phyloP scores from a whole-genome alignment of 768 basidiomycete genomes.

The Fomitopsis pulvina region DNA sequence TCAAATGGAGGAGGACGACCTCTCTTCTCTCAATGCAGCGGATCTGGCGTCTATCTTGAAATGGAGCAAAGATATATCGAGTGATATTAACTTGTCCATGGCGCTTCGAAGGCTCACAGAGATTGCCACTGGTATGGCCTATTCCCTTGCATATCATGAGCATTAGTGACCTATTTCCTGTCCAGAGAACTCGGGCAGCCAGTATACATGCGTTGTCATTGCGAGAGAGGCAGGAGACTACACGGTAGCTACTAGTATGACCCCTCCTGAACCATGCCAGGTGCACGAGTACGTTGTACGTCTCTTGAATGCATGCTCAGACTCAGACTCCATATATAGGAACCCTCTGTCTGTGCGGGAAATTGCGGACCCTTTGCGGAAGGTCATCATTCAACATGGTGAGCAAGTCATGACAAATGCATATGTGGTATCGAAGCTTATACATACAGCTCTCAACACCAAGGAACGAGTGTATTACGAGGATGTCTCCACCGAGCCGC shows the following conservation, averaged over 20 bases:
- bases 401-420: constrained; percentile 14
- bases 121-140: constrained; percentile 51
- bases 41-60: constrained; percentile 65
- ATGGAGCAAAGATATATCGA: constrained; percentile 71
- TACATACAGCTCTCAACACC: constrained; percentile 50
- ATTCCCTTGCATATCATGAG: background rate
- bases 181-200: constrained; percentile 58
- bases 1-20: constrained; percentile 44
- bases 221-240: constrained; percentile 67
- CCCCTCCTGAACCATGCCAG: constrained; percentile 50
- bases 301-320: background rate
- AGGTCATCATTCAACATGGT: constrained; percentile 65
- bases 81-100: constrained; percentile 61
- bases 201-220: constrained; percentile 63
- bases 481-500: constrained; percentile 57
- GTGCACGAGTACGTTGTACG: constrained; percentile 56
- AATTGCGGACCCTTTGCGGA: constrained; percentile 55
- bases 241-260: constrained; percentile 61
- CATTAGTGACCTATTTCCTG: background rate
- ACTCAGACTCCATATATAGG: constrained; percentile 24
- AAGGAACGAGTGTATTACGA: constrained; percentile 56
- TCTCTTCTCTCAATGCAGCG: constrained; percentile 47
- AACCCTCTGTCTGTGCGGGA: constrained; percentile 54
- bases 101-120: constrained; percentile 66
- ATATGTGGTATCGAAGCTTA: background rate